Evolutionary conservation across 164 flowering plant species (phyloP), one percentile per base, ranked within the genome.

Genomic region (Aristolochia californica): DNA sequence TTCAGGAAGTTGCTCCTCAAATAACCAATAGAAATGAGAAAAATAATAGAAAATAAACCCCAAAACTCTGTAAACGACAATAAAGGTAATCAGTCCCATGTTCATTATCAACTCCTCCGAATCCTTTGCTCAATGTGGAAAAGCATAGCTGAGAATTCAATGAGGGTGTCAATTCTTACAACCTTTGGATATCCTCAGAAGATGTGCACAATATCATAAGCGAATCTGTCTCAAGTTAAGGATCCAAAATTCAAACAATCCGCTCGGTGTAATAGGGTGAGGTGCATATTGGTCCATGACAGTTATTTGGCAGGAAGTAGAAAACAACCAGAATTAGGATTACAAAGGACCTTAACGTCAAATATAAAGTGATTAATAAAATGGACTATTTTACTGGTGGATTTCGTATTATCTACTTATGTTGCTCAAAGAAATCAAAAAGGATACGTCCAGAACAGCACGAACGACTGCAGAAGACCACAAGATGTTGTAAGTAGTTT

Each of bases 391-490:
- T 2, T 48, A 47, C 2, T 27, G 9, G 22, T 15, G 13, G 22
- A 25, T 11, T 18, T 23, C 24, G 43, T 61, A 16, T 17, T 28
- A 13, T 28, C 5, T 28, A 62, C 58, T 23, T 5, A 50, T 23
- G 18, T n/a, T 1, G 21, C 55, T 53, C 25, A n/a, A 15, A n/a
- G 7, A 16, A 53, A 26, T 43, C n/a, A n/a, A 17, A 53, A 77
- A 89, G 95, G 97, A 90, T 90, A 90, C 95, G 95, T 85, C 97
- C 95, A 90, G 82, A 90, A 90, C 55, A 90, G 83, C 88, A 90
- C 97, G 61, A 85, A 90, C 13, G 97, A 90, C 95, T 87, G 91
- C 93, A 83, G 66, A 75, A 53, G 5, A 43, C 43, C 44, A 4
- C 14, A 53, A 25, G 12, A 13, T 22, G 15, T 15, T 26, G 51